Evolutionary conservation across 202 grass and related monocot genomes (phyloP), one percentile per base, ranked within the genome.

Genomic region (Panicum hallii): DNA sequence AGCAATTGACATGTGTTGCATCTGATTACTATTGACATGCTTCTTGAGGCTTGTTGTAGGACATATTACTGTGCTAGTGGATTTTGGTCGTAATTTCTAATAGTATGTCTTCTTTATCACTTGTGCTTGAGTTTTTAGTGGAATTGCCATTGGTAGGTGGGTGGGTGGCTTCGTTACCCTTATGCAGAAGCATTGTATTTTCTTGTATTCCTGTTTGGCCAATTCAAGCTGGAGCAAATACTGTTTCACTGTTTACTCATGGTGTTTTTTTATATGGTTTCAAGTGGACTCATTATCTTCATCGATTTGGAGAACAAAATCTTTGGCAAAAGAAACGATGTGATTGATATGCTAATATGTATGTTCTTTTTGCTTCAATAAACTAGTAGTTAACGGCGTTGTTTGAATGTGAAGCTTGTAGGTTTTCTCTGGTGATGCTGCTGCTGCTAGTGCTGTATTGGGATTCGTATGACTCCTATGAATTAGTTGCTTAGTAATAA

Each of bases 401-500:
- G 7, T 36, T 14, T 19, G 6, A 48, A 17, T 72, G 23, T 30
- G 13, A 38, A 38, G 36, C 5, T 0, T 10, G 15, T 49, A 3
- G 0, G 23, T 49, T 79, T 78, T 69, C 75, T 9, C 16, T 19
- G 60, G 20, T 70, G 80, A 45, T 50, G 82, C 22, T 49, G 34
- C n/a, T 70, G 52, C 46, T 77, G 55, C 76, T 34, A 40, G 13
- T 70, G 36, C 36, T 38, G 36, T 38, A 38, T 55, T 72, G 46
- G 50, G 63, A 65, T 66, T 81, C 44, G 55, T 46, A 58, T 63
- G 70, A 68, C 63, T 71, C 78, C 16, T 78, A 28, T 70, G 5
- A 70, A 11, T 77, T 38, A 36, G 70, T 89, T 65, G 54, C 45
- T 85, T 81, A 64, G 34, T 76, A 81, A 54, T 81, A 69, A 48